A percentile compares a stretch with the other conserved stretches of the same genome.
phyloP scores from a whole-genome alignment of 2,329 filamentous ascomycete species.

The Phialophora chinensis region DNA sequence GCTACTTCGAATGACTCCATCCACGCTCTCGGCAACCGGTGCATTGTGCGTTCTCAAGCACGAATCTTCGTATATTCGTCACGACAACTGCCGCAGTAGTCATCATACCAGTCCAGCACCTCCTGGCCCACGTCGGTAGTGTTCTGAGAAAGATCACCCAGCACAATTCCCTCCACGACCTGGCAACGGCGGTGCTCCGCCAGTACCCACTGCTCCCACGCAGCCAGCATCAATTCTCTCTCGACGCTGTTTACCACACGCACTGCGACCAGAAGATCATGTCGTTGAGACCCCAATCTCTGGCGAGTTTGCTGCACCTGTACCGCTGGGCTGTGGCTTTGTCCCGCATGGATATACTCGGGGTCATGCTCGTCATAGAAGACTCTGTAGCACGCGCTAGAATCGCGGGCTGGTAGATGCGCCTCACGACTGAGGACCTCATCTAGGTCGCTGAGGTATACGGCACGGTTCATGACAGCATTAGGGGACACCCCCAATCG shows the following conservation, averaged over 20 bases:
- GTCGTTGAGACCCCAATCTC: constrained; percentile 79
- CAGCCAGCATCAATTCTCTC: constrained; percentile 79
- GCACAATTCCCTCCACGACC: constrained; percentile 60
- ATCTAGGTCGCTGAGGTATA: constrained; percentile 83
- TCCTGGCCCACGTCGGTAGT: constrained; percentile 38
- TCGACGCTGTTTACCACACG: constrained; percentile 89
- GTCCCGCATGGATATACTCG: constrained; percentile 43
- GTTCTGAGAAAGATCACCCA: constrained; percentile 40
- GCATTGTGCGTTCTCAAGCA: constrained; percentile 7
- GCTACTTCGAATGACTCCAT: neutral
- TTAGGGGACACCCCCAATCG: constrained; percentile 81
- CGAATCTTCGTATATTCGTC: constrained; percentile 34
- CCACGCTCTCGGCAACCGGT: neutral
- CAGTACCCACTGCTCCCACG: constrained; percentile 91
- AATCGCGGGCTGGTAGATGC: constrained; percentile 28
- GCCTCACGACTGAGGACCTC: constrained; percentile 52
- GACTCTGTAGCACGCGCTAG: constrained; percentile 50
- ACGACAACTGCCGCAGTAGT: constrained; percentile 68
- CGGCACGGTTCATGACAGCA: constrained; percentile 78
- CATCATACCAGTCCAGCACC: constrained; percentile 58
- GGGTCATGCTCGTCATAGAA: constrained; percentile 51
- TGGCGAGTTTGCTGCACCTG: constrained; percentile 80
- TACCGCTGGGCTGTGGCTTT: constrained; percentile 35
- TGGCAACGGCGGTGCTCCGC: constrained; percentile 80
- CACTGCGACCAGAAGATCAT: constrained; percentile 89